phyloP scores from a whole-genome alignment of 1,284 basidiomycete genomes.

The Irpex rosettiformis region DNA sequence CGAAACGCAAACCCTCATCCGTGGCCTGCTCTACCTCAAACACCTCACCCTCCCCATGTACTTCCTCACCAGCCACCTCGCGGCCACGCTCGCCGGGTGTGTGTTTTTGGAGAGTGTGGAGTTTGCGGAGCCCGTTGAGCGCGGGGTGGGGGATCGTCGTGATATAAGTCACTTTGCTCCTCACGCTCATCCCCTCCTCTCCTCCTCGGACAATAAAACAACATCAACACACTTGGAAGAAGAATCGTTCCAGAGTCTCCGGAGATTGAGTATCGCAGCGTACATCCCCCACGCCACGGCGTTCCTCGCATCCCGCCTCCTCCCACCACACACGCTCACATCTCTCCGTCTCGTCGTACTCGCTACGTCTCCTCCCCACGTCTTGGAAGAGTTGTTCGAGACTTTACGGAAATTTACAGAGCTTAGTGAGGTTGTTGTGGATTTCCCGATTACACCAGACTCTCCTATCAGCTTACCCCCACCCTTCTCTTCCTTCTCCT shows the following conservation, averaged over 20 bases:
- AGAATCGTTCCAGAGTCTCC: slow-evolving; percentile 50
- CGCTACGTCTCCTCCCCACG: slow-evolving; percentile 36
- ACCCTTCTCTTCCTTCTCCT: slow-evolving; percentile 25
- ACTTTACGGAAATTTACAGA: slow-evolving; percentile 39
- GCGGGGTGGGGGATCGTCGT: slow-evolving; percentile 37
- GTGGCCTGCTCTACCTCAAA: slow-evolving; percentile 39
- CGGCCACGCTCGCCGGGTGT: slow-evolving; percentile 42
- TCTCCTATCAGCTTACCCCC: slow-evolving; percentile 19
- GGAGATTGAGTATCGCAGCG: slow-evolving; percentile 44
- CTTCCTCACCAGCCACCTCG: slow-evolving; percentile 40
- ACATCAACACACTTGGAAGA: no score
- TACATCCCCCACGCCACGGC: slow-evolving; percentile 33
- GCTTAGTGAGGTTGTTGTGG: slow-evolving; percentile 32
- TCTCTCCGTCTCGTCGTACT: slow-evolving; percentile 48
- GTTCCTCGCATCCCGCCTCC: slow-evolving; percentile 15
- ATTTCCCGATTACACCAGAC: slow-evolving; percentile 26
- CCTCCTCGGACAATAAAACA: no score
- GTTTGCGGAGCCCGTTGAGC: slow-evolving; percentile 39
- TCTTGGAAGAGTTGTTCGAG: slow-evolving; percentile 40
- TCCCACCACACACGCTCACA: slow-evolving; percentile 39
- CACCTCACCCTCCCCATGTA: slow-evolving; percentile 49
- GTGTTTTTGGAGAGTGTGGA: slow-evolving; percentile 42
- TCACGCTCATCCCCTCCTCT: no score
- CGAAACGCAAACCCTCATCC: slow-evolving; percentile 33
- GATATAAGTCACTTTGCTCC: slow-evolving; percentile 45